Conservation (phyloP, 306 rosid genomes). For the Begonia peltatifolia region DNA sequence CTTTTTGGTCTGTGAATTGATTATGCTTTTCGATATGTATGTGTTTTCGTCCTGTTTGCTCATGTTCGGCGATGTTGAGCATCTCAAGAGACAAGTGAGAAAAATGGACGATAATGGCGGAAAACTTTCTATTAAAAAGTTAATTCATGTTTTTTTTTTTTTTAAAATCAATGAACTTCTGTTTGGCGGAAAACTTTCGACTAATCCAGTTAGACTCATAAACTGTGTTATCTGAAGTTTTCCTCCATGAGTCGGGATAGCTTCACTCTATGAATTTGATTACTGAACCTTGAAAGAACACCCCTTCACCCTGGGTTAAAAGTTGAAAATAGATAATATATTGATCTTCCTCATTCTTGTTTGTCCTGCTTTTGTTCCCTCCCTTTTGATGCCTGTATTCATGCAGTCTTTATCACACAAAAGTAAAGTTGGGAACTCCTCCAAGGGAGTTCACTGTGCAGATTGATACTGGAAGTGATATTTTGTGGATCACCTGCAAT, state of each 20-base stretch:
- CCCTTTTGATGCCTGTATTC: conserved; percentile 12
- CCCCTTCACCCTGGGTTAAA: not conserved
- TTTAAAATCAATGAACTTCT: no score
- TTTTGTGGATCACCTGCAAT: conserved; percentile 85
- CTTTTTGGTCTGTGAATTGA: not conserved
- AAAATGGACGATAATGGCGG: no score
- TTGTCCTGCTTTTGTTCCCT: not conserved
- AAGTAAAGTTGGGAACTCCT: conserved; percentile 81
- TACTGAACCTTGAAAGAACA: not conserved
- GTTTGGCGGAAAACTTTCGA: no score
- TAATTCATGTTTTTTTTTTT: no score
- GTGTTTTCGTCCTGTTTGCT: not conserved
- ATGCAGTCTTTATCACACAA: conserved; percentile 66
- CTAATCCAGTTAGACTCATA: no score
- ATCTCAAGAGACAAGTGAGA: not conserved
- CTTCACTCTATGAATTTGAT: not conserved
- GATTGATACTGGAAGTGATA: conserved; percentile 92
- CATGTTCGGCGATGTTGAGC: not conserved
- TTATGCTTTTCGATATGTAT: not conserved
- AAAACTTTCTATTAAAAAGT: no score
- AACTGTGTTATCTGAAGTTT: no score
- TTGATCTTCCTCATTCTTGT: not conserved
- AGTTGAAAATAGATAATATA: not conserved
- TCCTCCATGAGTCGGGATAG: no score
- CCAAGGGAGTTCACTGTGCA: conserved; percentile 76